A percentile compares a stretch with the other conserved stretches of the same genome.
Conservation (phyloP, 345 rosid species). For the Hibiscus trionum region DNA sequence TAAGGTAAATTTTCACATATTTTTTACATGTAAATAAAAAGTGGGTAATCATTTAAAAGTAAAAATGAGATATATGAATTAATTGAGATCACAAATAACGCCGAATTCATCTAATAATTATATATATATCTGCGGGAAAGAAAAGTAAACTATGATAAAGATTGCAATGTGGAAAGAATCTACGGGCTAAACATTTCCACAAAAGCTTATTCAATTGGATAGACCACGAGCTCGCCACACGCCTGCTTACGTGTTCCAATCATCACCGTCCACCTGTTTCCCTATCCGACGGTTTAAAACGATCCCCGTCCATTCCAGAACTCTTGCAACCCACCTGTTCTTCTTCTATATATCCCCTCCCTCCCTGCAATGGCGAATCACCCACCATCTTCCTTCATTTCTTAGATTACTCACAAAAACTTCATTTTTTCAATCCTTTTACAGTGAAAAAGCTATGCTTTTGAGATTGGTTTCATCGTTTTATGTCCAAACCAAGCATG, state of each 20-base stretch:
- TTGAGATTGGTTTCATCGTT: constrained; percentile 15
- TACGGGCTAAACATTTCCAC: constrained; percentile 11
- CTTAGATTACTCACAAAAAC: no score
- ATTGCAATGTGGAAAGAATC: constrained; percentile 26
- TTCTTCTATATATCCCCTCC: constrained; percentile 11
- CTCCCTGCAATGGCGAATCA: neutral
- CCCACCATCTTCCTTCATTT: neutral
- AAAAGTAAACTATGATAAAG: neutral
- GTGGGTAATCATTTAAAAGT: no score
- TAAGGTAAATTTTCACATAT: no score
- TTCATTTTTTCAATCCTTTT: neutral
- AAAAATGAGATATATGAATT: no score
- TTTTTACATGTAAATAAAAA: no score
- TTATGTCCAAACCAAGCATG: constrained; percentile 3
- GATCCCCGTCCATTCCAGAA: constrained; percentile 21
- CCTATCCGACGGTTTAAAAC: constrained; percentile 37
- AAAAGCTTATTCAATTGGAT: constrained; percentile 23
- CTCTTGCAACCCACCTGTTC: constrained; percentile 13
- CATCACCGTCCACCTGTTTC: constrained; percentile 4
- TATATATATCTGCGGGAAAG: no score
- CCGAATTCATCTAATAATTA: no score
- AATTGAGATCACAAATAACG: no score
- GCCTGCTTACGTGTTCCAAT: constrained; percentile 31
- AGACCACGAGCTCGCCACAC: constrained; percentile 62
- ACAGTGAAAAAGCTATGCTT: constrained; percentile 12